Evolutionary conservation across 495 filamentous ascomycete species (phyloP).

Genomic region (Aspergillus sclerotioniger): DNA sequence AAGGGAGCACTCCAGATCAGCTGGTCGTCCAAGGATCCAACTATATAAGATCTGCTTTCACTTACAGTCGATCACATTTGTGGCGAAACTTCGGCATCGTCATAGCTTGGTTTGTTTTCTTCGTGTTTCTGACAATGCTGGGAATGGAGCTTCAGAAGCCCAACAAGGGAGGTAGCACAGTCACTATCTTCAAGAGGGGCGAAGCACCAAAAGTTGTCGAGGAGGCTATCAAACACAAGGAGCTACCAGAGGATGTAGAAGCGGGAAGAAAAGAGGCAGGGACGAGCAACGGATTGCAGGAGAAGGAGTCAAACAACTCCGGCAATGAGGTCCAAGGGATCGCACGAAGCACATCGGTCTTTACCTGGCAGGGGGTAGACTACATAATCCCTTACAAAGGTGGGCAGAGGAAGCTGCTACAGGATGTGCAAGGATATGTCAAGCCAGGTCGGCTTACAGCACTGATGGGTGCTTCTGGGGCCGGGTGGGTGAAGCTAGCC

Average conservation of each 20-base stretch:
- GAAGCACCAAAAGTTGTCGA: slow-evolving; percentile 55
- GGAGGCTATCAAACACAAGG: slow-evolving; percentile 35
- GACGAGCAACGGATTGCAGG: slow-evolving; percentile 19
- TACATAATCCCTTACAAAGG: slow-evolving; percentile 68
- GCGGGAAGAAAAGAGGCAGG: slow-evolving; percentile 32
- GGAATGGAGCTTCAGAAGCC: slow-evolving; percentile 70
- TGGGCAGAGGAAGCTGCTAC: slow-evolving; percentile 56
- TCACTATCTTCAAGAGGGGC: slow-evolving; percentile 66
- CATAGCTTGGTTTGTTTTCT: slow-evolving; percentile 55
- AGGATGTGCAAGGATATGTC: slow-evolving; percentile 67
- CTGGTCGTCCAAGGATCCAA: slow-evolving; percentile 50
- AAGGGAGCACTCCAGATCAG: slow-evolving; percentile 51
- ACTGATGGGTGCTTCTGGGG: slow-evolving; percentile 66
- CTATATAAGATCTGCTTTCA: slow-evolving; percentile 54
- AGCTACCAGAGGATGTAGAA: slow-evolving; percentile 48
- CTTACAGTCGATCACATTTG: slow-evolving; percentile 54
- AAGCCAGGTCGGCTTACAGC: slow-evolving; percentile 69
- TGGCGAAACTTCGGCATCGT: slow-evolving; percentile 66
- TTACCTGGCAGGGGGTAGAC: slow-evolving; percentile 77
- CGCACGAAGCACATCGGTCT: slow-evolving; percentile 59
- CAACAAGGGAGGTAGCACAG: slow-evolving; percentile 67
- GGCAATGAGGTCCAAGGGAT: slow-evolving; percentile 39
- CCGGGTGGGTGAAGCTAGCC: slow-evolving; percentile 54
- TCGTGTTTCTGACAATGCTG: slow-evolving; percentile 54
- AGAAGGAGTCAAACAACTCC: slow-evolving; percentile 25